These are phyloP conservation scores for Phytophthora pinifolia DNA, from an alignment of 352 stramenopile species.

Conservation along the genomic window DNA sequence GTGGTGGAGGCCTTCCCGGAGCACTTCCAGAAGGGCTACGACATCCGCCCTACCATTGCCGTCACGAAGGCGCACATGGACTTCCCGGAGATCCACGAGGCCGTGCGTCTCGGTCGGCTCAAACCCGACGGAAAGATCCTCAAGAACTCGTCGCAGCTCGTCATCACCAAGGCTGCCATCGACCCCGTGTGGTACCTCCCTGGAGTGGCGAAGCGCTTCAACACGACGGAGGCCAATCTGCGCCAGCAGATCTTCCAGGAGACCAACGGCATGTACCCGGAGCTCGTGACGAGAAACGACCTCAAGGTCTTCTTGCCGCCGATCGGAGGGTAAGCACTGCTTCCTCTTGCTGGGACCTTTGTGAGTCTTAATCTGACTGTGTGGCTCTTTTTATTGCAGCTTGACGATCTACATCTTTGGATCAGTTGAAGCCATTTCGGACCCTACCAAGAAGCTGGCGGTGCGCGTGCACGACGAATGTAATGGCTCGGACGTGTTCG, in stretches of 20 bases:
- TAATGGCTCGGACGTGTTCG: slow-evolving; percentile 98
- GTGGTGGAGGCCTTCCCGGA: slow-evolving; percentile 89
- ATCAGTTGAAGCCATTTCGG: slow-evolving; percentile 95
- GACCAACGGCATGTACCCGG: slow-evolving; percentile 99
- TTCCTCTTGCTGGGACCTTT: slow-evolving; percentile 6
- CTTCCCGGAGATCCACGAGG: slow-evolving; percentile 98
- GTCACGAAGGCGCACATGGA: slow-evolving; percentile 98
- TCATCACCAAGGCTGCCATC: slow-evolving; percentile 97
- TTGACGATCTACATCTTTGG: slow-evolving; percentile 99
- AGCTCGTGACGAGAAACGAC: slow-evolving; percentile 98
- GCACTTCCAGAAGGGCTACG: slow-evolving; percentile 97
- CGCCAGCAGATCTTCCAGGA: slow-evolving; percentile 98
- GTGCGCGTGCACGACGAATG: slow-evolving; percentile 99
- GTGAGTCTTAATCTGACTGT: slow-evolving; percentile 11
- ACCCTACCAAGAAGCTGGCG: slow-evolving; percentile 97
- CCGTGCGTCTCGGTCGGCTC: slow-evolving; percentile 91
- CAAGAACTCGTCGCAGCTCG: slow-evolving; percentile 88
- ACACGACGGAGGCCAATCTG: slow-evolving; percentile 94
- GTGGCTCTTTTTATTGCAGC: slow-evolving; percentile 24
- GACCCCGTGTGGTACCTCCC: slow-evolving; percentile 99
- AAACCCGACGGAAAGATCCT: slow-evolving; percentile 97
- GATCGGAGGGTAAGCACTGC: slow-evolving; percentile 90
- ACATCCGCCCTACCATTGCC: slow-evolving; percentile 98
- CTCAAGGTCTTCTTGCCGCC: slow-evolving; percentile 99
- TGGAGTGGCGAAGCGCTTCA: slow-evolving; percentile 98